Conservation (phyloP, 306 rosid genomes). For the Trifolium dubium region DNA sequence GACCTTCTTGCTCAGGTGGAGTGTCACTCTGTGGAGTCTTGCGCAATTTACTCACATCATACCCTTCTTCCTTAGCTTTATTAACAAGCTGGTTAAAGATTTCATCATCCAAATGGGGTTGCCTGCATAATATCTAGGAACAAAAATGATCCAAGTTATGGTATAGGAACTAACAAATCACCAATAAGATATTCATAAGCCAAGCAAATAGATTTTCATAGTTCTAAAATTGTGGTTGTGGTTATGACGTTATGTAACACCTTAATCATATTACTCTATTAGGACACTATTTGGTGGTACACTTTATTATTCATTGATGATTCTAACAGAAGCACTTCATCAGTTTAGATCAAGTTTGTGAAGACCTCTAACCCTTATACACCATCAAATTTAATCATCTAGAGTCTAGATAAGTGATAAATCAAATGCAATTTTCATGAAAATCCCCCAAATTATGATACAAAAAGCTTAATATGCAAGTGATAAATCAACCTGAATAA, state of each 20-base stretch:
- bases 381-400: not conserved
- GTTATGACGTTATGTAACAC: not conserved
- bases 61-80: conserved; percentile 67
- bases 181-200: not conserved
- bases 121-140: conserved; percentile 69
- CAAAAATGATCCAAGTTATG: conserved; percentile 21
- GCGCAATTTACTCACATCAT: conserved; percentile 86
- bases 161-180: not conserved
- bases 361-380: not conserved
- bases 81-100: conserved; percentile 63
- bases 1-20: conserved; percentile 69
- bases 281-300: not conserved
- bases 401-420: not conserved
- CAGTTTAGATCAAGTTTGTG: not conserved
- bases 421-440: not conserved
- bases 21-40: conserved; percentile 80
- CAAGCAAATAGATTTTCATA: not conserved
- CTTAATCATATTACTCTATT: not conserved
- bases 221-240: not conserved
- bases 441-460: not conserved
- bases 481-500: not conserved
- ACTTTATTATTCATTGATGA: not conserved
- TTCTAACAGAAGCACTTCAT: not conserved
- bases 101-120: conserved; percentile 61
- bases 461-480: not conserved